Conservation (phyloP, 768 basidiomycete genomes). For the Cubamyces sp. region DNA sequence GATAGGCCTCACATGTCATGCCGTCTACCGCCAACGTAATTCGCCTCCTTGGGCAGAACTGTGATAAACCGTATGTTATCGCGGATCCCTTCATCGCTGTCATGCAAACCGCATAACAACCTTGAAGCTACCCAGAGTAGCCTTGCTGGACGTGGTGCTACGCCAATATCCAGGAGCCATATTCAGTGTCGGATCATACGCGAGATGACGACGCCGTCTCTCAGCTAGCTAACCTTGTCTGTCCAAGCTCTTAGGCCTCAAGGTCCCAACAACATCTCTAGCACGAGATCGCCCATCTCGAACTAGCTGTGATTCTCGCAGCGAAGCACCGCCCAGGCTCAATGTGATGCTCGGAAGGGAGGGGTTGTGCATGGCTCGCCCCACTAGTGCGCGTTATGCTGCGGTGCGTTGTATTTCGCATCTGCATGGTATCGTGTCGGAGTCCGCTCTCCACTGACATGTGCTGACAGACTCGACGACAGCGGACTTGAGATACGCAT, state of each 20-base stretch:
- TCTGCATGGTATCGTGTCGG: slow-evolving; percentile 5
- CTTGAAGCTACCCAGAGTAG: neutral
- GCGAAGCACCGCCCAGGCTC: neutral
- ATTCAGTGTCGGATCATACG: neutral
- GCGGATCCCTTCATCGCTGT: neutral
- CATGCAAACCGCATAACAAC: neutral
- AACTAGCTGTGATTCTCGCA: slow-evolving; percentile 10
- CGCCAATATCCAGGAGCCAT: neutral
- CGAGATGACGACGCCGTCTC: neutral
- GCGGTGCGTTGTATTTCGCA: slow-evolving; percentile 10
- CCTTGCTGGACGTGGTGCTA: neutral
- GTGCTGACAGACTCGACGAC: slow-evolving; percentile 2
- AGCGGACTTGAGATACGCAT: slow-evolving; percentile 8
- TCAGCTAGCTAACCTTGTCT: neutral
- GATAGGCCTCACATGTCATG: too few relatives aligned
- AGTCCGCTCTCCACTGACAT: slow-evolving; percentile 4
- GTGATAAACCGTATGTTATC: too few relatives aligned
- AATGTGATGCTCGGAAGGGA: neutral
- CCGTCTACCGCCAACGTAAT: too few relatives aligned
- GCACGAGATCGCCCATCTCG: slow-evolving; percentile 1
- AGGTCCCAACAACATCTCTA: slow-evolving; percentile 4
- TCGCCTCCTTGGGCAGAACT: neutral
- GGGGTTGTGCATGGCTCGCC: neutral
- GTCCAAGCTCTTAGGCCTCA: neutral
- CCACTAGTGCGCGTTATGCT: neutral